Percentiles rank a stretch among this genome's conserved stretches.
Evolutionary conservation across 148 eudicot genomes (phyloP).

Genomic region (Dianthus caryophyllus): DNA sequence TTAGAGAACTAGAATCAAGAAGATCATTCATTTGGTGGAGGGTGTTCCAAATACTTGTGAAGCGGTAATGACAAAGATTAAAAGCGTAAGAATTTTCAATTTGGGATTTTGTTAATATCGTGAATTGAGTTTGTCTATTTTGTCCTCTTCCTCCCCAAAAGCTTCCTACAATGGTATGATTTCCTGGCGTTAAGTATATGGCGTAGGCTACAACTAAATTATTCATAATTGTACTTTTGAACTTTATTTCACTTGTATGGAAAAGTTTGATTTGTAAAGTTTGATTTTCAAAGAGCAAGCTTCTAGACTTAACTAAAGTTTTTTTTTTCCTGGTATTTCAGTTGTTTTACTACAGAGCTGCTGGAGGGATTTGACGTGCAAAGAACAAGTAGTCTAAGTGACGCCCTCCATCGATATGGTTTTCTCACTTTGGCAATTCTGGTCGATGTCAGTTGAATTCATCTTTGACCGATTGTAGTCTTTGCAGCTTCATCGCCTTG

Average conservation of each 20-base stretch:
- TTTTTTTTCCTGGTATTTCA: slow-evolving; percentile 26
- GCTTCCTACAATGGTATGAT: background rate
- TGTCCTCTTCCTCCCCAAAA: background rate
- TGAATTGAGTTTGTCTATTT: background rate
- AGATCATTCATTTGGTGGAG: slow-evolving; percentile 87
- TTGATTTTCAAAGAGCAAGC: background rate
- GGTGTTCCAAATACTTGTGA: slow-evolving; percentile 86
- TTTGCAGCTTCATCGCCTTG: slow-evolving; percentile 37
- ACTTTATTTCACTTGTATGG: background rate
- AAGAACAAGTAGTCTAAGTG: too few relatives aligned
- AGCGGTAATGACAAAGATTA: slow-evolving; percentile 87
- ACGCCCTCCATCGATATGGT: slow-evolving; percentile 67
- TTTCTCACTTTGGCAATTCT: slow-evolving; percentile 62
- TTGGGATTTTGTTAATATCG: background rate
- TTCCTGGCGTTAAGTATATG: background rate
- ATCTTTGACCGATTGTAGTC: slow-evolving; percentile 22
- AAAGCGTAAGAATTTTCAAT: slow-evolving; percentile 66
- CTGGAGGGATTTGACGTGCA: slow-evolving; percentile 88
- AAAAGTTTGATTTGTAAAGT: background rate
- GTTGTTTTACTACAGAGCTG: slow-evolving; percentile 97
- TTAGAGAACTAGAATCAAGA: slow-evolving; percentile 89
- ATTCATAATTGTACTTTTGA: too few relatives aligned
- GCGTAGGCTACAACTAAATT: too few relatives aligned
- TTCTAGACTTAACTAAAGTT: background rate
- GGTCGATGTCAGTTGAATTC: slow-evolving; percentile 42